Base-by-base conservation (phyloP, 1,139 yeast genomes). In the Saccharomyces hybrid region DNA sequence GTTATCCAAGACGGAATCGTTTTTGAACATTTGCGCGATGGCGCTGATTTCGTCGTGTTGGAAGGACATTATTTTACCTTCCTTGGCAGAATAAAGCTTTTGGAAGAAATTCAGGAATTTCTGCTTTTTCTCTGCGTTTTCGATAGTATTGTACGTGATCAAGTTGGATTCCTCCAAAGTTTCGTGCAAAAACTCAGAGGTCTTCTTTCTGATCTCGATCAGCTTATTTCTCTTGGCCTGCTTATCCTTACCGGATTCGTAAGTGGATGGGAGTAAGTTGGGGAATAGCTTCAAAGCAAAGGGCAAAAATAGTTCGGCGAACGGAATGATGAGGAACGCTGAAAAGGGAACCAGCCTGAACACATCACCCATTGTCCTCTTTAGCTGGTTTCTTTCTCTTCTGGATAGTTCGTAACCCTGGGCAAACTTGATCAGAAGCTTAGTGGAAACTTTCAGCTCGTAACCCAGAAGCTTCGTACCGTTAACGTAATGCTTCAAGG, bases 401-500 rank as follows among this genome's bases (percentile, higher is more conserved):
- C 99, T 82, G 2, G 96, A 84, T 54, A 93, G 78, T 63, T 89
- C 97, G 69, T 93, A 89, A 13, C 99, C 99, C 13, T 96, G 81
- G 30, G 88, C 84, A 79, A 88, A 79, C 20, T 89, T 93, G 62
- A 88, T 73, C 53, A 89, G 78, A 55, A 93, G 80, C 72, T 89
- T 88, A 48, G 93, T 83, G 0, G 97, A 88, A 34, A 93, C 86
- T 70, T 83, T 86, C 59, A 91, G 78, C 71, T 93, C 99, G 66
- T 88, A 86, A 3, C 98, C 98, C 54, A 93, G 75, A 58, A 93
- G 81, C 73, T 90, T 91, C 23, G 99, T 93, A 52, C 99, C 99
- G 64, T 84, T 88, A 88, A 96, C 90, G 71, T 91, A 91, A 71
- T 93, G 99, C 54, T 83, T 82, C 2, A 87, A 87, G 71, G 89